Base-by-base conservation (phyloP, 2,329 filamentous ascomycete species). In the Delphinella strobiligena region DNA sequence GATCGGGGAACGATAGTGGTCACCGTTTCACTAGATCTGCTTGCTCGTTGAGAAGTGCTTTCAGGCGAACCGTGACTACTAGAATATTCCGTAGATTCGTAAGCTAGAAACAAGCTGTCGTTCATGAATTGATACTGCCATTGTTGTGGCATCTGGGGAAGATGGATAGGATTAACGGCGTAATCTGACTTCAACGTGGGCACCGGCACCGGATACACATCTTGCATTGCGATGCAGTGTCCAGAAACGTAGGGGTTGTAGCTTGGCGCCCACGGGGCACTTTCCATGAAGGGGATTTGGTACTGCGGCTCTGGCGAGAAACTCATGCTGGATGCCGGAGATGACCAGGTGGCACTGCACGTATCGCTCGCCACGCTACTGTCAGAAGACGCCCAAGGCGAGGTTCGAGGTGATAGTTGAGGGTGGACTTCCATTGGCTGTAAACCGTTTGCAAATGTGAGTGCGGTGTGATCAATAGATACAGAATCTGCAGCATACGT, bases 261-360 rank as follows among this genome's bases (percentile, higher is more conserved):
- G 22, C 12, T 27, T 12, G 22, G 22, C 12, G 22, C 7, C 22
- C 22, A 27, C 22, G 22, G 12, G 22, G 22, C 22, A 27, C 12
- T 27, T 27, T 27, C 22, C 22, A 27, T 27, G 22, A 7, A 27
- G 7, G 22, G 22, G 12, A 27, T 27, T 12, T 27, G 22, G 22
- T 27, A 27, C 12, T 7, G 7, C 12, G 22, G 22, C 22, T 27
- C 22, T 1, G 39, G 31, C 15, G 39, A 41, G 31, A 33, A 37
- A 8, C 22, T 15, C 7, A 34, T 16, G 8, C 30, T 41, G 5
- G 34, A 30, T 2, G 39, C 17, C 5, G 39, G 39, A 12, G 39
- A 37, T 12, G 39, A 37, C 39, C 39, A 41, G 17, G 39, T 37
- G 7, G 7, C 39, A 14, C 34, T 37, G 15, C 31, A 34, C 11